Evolutionary conservation across 2,329 filamentous ascomycete species (phyloP).

Genomic region (Fusarium sp.): DNA sequence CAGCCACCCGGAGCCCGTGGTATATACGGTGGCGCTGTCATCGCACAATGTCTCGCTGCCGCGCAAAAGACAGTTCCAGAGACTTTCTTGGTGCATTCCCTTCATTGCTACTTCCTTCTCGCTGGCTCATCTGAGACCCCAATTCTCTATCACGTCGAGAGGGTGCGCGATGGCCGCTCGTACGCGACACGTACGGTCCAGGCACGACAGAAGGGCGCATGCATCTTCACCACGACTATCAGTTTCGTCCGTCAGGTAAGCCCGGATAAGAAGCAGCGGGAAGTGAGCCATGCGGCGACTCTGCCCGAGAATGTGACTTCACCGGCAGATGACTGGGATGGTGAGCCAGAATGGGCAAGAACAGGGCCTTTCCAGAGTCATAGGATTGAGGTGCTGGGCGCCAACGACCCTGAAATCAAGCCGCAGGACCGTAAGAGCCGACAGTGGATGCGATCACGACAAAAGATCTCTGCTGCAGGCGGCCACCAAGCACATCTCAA

Average conservation of each 20-base stretch:
- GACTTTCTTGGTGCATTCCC: conserved; percentile 88
- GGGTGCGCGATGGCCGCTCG: conserved; percentile 88
- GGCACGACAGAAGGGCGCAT: conserved; percentile 85
- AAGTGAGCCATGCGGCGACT: conserved; percentile 73
- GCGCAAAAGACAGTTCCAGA: conserved; percentile 87
- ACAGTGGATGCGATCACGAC: conserved; percentile 81
- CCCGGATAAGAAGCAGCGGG: conserved; percentile 64
- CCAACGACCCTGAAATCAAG: conserved; percentile 57
- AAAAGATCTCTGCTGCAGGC: conserved; percentile 77
- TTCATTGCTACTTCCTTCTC: conserved; percentile 99
- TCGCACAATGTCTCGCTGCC: conserved; percentile 89
- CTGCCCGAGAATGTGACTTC: conserved; percentile 62
- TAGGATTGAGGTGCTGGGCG: conserved; percentile 55
- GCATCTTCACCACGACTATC: conserved; percentile 96
- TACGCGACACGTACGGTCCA: conserved; percentile 97
- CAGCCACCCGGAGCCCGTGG: conserved; percentile 91
- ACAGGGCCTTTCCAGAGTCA: conserved; percentile 63
- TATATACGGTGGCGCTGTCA: conserved; percentile 92
- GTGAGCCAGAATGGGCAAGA: conserved; percentile 62
- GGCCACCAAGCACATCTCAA: conserved; percentile 85
- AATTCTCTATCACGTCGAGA: conserved; percentile 94
- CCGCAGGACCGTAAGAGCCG: conserved; percentile 76
- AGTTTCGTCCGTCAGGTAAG: conserved; percentile 81
- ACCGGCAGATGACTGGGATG: conserved; percentile 55
- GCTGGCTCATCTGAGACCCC: conserved; percentile 87